A percentile compares a stretch with the other conserved stretches of the same genome.
phyloP scores from a whole-genome alignment of 108 stramenopile genomes.

The Nitzschia putrida region DNA sequence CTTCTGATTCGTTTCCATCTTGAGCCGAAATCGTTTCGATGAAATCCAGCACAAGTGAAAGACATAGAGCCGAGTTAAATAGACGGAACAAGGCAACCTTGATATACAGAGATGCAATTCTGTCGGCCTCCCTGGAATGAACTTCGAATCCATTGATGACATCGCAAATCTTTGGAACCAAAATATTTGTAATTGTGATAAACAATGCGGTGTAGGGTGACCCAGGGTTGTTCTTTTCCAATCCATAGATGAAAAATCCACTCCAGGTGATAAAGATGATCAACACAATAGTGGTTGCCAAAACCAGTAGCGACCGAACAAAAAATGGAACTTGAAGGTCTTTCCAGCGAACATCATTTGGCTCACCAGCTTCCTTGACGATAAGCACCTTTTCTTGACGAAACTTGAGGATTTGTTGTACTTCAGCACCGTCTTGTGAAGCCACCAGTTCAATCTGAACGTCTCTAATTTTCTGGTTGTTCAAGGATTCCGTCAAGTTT shows the following conservation, averaged over 20 bases:
- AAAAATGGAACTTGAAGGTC: conserved; percentile 60
- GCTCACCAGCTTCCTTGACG: conserved; percentile 79
- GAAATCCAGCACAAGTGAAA: conserved; percentile 73
- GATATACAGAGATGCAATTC: conserved; percentile 71
- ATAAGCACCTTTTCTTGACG: conserved; percentile 56
- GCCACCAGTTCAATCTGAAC: too few species aligned
- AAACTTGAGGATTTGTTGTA: conserved; percentile 1
- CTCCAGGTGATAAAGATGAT: conserved; percentile 14
- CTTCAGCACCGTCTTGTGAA: too few species aligned
- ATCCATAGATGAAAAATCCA: not conserved
- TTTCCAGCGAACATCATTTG: conserved; percentile 77
- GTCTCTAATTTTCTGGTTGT: too few species aligned
- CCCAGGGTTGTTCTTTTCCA: too few species aligned
- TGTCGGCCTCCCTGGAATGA: conserved; percentile 68
- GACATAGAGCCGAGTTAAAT: not conserved
- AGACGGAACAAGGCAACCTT: conserved; percentile 27
- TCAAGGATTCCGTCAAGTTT: too few species aligned
- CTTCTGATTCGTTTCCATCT: conserved; percentile 11
- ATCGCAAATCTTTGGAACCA: conserved; percentile 80
- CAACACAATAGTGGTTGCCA: conserved; percentile 46
- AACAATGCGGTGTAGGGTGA: conserved; percentile 42
- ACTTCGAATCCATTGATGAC: conserved; percentile 62
- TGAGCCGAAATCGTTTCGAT: conserved; percentile 37
- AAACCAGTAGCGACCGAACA: conserved; percentile 41
- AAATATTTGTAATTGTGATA: conserved; percentile 66